phyloP scores from a whole-genome alignment of 192 early-diverging fungal species.

The Borealophlyctis nickersoniae region DNA sequence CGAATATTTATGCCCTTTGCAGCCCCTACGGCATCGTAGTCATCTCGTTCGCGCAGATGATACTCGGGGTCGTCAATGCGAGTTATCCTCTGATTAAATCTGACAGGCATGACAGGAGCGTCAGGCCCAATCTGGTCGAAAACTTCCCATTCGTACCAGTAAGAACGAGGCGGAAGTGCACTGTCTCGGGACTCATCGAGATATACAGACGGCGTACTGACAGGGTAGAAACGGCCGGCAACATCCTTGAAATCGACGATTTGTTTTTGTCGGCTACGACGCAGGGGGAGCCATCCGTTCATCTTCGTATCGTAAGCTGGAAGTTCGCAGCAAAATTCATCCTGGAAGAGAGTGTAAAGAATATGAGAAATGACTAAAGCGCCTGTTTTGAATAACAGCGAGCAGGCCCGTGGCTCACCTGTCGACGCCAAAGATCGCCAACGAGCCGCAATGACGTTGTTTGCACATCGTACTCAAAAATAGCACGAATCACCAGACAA shows the following conservation, averaged over 20 bases:
- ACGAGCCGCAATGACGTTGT: too few species aligned
- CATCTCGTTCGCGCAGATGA: not conserved
- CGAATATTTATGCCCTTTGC: not conserved
- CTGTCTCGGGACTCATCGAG: not conserved
- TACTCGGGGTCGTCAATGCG: not conserved
- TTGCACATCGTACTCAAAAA: too few species aligned
- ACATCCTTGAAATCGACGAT: conserved; percentile 12
- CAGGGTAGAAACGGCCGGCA: conserved; percentile 28
- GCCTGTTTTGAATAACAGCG: too few species aligned
- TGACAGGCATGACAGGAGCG: not conserved
- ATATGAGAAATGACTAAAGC: too few species aligned
- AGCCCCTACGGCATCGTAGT: not conserved
- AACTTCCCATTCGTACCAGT: not conserved
- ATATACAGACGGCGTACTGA: conserved; percentile 1
- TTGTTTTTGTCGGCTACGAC: not conserved
- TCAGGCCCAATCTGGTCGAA: not conserved
- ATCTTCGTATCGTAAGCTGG: conserved; percentile 3
- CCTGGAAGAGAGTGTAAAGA: not conserved
- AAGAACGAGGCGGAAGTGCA: not conserved
- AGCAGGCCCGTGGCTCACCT: too few species aligned
- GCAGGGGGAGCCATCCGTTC: not conserved
- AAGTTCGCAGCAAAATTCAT: conserved; percentile 7
- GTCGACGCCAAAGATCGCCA: not conserved
- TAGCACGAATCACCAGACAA: too few species aligned
- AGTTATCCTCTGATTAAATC: not conserved